These are phyloP conservation scores for Ophiosphaerella herpotricha DNA, from an alignment of 2,329 filamentous ascomycete genomes.

Conservation along the genomic window DNA sequence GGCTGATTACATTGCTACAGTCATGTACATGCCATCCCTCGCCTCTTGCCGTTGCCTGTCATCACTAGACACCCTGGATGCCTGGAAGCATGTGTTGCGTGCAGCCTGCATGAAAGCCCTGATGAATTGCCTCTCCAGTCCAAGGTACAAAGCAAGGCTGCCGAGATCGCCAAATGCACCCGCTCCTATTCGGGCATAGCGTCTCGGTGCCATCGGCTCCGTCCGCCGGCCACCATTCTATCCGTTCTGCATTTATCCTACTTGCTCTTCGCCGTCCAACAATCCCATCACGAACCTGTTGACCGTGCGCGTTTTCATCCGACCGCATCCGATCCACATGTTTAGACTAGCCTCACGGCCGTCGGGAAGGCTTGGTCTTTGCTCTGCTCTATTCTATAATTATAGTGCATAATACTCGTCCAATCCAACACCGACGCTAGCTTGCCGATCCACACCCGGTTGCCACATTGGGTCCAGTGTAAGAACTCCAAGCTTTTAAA, in stretches of 20 bases:
- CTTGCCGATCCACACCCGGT: no score
- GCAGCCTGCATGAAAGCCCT: constrained; percentile 1
- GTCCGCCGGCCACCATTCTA: background rate
- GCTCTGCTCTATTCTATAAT: no score
- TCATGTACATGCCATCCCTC: background rate
- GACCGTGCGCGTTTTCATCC: background rate
- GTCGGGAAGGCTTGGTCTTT: no score
- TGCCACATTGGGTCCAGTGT: no score
- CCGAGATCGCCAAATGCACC: background rate
- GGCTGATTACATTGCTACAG: no score
- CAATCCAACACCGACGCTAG: no score
- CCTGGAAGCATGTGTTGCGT: constrained; percentile 1
- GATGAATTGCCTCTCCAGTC: background rate
- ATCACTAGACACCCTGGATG: background rate
- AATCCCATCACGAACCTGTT: background rate
- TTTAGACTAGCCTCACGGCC: no score
- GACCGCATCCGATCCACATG: background rate
- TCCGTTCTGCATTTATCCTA: constrained; percentile 4
- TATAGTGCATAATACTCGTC: no score
- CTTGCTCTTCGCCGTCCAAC: background rate
- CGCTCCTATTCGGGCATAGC: background rate
- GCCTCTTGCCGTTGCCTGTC: constrained; percentile 4
- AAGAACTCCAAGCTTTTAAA: no score
- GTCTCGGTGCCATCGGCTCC: background rate
- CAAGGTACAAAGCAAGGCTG: background rate